Base-by-base conservation (phyloP, 177 flowering plant genomes). In the Viscum album region DNA sequence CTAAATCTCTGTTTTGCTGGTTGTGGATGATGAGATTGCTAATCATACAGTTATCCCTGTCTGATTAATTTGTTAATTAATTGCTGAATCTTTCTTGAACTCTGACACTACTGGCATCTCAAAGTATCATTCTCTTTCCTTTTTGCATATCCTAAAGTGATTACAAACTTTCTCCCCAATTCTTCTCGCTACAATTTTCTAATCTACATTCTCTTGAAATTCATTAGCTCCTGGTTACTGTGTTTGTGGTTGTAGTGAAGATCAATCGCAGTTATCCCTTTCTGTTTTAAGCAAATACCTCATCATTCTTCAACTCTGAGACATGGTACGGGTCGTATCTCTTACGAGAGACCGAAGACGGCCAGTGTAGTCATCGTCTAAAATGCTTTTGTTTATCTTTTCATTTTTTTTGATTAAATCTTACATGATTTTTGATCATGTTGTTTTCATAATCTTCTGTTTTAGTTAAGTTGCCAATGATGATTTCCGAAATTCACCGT, bases 401-500 rank as follows among this genome's bases (percentile, higher is more conserved):
- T 2, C 15, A 45, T 45, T 45, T 15, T 45, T 45, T 21, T 13
- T 45, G 52, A 19, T 45, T 45, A 17, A 8, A 17, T 17, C 17
- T 39, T 39, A 17, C 5, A 50, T 16, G 13, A 50, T 50, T 50
- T 50, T 3, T 23, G 23, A 23, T 4, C 24, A 3, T 11, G 13
- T 50, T 21, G 26, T 50, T 4, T 4, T 56, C 4, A 8, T 11
- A 29, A n/a, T 23, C 2, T 13, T n/a, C 61, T 16, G 6, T 41
- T 30, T 66, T 17, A n/a, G n/a, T n/a, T n/a, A n/a, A n/a, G n/a
- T 50, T 39, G 81, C 79, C 81, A 13, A 32, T 76, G 81, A 81
- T 71, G 83, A 69, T 17, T 23, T 3, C 35, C 65, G 33, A 7
- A 36, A 52, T 34, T 35, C 62, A 62, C 43, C 78, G 36, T 75